phyloP scores from a whole-genome alignment of 352 stramenopile genomes.

The Globisporangium viniferum region DNA sequence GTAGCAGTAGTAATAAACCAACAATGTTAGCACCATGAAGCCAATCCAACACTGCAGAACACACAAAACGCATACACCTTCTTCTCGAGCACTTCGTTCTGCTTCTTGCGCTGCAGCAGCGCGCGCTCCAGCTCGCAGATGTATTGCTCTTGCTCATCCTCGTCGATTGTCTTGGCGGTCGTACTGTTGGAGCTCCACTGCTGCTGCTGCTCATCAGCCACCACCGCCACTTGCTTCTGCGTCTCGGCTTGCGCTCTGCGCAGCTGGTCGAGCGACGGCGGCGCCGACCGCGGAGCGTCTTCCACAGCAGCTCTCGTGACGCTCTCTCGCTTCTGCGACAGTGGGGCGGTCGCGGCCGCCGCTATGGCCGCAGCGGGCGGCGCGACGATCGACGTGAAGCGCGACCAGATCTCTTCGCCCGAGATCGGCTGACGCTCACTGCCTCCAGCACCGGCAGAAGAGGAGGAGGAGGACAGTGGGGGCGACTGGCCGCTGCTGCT shows the following conservation, averaged over 20 bases:
- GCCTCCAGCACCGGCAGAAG: neutral
- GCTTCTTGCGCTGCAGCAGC: constrained; percentile 71
- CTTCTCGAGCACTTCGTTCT: constrained; percentile 56
- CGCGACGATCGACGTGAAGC: constrained; percentile 47
- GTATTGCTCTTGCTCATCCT: constrained; percentile 76
- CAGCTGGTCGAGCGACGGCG: constrained; percentile 17
- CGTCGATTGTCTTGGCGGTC: constrained; percentile 18
- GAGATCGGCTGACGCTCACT: constrained; percentile 10
- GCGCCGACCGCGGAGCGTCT: constrained; percentile 2
- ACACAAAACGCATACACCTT: constrained; percentile 22
- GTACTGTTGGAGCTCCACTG: constrained; percentile 3
- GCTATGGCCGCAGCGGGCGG: constrained; percentile 16
- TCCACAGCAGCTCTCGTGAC: neutral
- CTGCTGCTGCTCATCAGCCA: constrained; percentile 1
- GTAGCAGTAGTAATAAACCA: neutral
- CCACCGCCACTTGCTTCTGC: neutral
- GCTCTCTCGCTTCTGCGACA: constrained; percentile 10
- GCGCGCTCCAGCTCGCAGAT: constrained; percentile 74
- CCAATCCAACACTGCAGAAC: neutral
- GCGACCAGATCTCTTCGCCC: constrained; percentile 36
- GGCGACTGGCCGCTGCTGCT: constrained; percentile 12
- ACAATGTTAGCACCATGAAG: neutral
- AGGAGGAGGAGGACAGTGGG: constrained; percentile 7
- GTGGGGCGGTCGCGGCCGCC: neutral
- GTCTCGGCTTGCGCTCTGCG: constrained; percentile 14